These are phyloP conservation scores for Podaxis pistillaris DNA, from an alignment of 768 basidiomycete species.

Conservation along the genomic window DNA sequence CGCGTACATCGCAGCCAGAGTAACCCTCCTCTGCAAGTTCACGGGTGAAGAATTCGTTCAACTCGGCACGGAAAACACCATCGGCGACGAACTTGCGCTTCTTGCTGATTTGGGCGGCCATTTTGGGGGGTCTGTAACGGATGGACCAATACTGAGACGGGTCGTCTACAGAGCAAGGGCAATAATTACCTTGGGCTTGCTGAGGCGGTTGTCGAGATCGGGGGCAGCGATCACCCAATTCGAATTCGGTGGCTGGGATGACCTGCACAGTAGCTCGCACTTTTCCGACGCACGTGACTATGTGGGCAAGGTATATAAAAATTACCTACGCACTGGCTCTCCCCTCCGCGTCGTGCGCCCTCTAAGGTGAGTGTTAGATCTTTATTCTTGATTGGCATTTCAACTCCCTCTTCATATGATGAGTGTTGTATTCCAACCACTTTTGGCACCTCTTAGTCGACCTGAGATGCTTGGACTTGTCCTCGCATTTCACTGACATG, in stretches of 20 bases:
- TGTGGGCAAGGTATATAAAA: not conserved
- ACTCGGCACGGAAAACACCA: constrained; percentile 98
- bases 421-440: constrained; percentile 73
- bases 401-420: constrained; percentile 46
- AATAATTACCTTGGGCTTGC: constrained; percentile 29
- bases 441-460: constrained; percentile 96
- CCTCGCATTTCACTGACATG: constrained; percentile 72
- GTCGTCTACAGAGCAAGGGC: not conserved
- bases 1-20: constrained; percentile 99
- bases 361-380: constrained; percentile 24
- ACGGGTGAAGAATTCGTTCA: constrained; percentile 98
- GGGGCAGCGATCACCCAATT: constrained; percentile 23
- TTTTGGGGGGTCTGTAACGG: constrained; percentile 35
- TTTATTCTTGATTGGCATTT: constrained; percentile 1
- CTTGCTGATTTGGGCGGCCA: constrained; percentile 92
- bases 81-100: constrained; percentile 99
- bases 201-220: constrained; percentile 25
- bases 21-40: constrained; percentile 99
- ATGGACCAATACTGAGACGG: not conserved
- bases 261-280: constrained; percentile 31
- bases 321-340: too few relatives aligned
- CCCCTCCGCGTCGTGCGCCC: not conserved
- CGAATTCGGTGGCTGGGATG: constrained; percentile 27
- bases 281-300: constrained; percentile 27
- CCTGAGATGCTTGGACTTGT: constrained; percentile 36